Percentiles rank a stretch among this genome's conserved stretches.
Evolutionary conservation across 1,284 basidiomycete genomes (phyloP).

Genomic region (Sporisorium scitamineum): DNA sequence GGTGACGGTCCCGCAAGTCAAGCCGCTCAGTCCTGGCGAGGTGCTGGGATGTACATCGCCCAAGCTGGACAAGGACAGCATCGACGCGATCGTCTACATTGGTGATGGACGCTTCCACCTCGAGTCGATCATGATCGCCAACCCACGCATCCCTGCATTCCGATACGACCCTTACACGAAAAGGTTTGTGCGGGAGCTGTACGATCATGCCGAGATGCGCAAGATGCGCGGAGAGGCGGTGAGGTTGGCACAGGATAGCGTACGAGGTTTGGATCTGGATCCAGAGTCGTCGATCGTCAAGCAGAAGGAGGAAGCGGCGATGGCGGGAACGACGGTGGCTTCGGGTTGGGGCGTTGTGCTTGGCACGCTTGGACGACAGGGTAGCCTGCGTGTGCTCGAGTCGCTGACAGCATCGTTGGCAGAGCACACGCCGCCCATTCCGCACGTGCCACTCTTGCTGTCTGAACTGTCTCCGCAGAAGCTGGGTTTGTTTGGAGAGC

Average conservation of each 20-base stretch:
- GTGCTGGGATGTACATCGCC: conserved; percentile 98
- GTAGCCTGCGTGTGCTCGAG: conserved; percentile 87
- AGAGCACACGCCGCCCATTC: conserved; percentile 67
- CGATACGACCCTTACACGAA: conserved; percentile 99
- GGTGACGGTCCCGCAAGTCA: conserved; percentile 82
- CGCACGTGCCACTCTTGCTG: conserved; percentile 87
- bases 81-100: conserved; percentile 76
- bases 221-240: conserved; percentile 80
- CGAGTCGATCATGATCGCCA: conserved; percentile 99
- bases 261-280: conserved; percentile 43
- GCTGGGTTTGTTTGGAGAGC: conserved; percentile 80
- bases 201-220: conserved; percentile 90
- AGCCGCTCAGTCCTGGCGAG: conserved; percentile 94
- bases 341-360: conserved; percentile 89
- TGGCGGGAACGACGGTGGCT: conserved; percentile 21
- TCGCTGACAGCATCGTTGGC: conserved; percentile 50
- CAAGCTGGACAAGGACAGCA: conserved; percentile 70
- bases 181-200: conserved; percentile 91
- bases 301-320: conserved; percentile 9
- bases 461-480: conserved; percentile 97
- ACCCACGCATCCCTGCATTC: conserved; percentile 94
- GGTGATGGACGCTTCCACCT: conserved; percentile 98
- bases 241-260: conserved; percentile 65
- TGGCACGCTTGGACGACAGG: conserved; percentile 94
- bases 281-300: conserved; percentile 23